Percentiles rank a stretch among this genome's conserved stretches.
These are phyloP conservation scores for Claviceps pazoutovae DNA, from an alignment of 2,329 filamentous ascomycete species.

Conservation along the genomic window DNA sequence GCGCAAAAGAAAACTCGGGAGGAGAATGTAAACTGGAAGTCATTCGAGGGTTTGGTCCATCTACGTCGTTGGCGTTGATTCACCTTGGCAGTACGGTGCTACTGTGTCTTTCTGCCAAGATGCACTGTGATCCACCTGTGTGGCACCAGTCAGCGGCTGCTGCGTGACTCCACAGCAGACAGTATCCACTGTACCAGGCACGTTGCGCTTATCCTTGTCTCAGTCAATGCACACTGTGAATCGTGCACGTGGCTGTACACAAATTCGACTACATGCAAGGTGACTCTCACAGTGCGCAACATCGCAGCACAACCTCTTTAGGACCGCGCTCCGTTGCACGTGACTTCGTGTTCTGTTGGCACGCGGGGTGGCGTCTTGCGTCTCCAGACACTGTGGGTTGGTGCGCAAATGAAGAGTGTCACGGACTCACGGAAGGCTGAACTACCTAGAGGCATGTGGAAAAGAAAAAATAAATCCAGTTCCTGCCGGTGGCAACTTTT, in stretches of 20 bases:
- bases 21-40: background rate
- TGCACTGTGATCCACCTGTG: background rate
- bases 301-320: constrained; percentile 5
- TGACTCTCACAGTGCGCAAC: background rate
- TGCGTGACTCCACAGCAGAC: background rate
- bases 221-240: constrained; percentile 7
- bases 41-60: background rate
- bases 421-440: constrained; percentile 4
- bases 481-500: constrained; percentile 14
- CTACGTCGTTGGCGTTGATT: background rate
- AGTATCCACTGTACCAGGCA: background rate
- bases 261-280: background rate
- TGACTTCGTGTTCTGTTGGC: constrained; percentile 20
- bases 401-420: constrained; percentile 4
- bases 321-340: constrained; percentile 10
- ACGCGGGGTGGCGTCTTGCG: constrained; percentile 9
- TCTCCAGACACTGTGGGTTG: constrained; percentile 18
- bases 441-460: background rate
- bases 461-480: constrained; percentile 8
- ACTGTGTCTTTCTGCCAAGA: background rate
- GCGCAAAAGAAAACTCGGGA: background rate
- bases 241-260: background rate
- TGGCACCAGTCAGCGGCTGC: background rate
- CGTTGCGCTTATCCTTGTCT: background rate
- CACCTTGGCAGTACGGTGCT: background rate